Percentiles rank a stretch among this genome's conserved stretches.
Conservation (phyloP, 257 asterid species). For the Cinchona pubescens region DNA sequence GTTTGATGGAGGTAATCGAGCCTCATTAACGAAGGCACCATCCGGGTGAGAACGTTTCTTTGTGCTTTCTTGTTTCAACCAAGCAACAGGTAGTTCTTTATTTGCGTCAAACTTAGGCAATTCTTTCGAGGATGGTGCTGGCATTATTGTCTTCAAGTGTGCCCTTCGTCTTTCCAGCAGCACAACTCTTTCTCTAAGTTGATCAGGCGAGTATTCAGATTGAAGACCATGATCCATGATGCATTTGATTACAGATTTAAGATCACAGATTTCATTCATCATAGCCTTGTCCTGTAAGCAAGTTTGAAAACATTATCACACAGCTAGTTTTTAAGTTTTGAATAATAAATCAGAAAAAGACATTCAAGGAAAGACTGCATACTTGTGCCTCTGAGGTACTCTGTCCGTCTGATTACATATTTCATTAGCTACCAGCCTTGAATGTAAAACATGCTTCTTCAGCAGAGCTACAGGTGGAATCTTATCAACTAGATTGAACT, state of each 20-base stretch:
- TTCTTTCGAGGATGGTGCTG: background rate
- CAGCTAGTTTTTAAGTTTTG: background rate
- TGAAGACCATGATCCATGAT: conserved; percentile 21
- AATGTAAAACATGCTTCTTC: conserved; percentile 11
- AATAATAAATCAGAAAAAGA: background rate
- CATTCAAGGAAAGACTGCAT: background rate
- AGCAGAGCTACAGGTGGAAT: conserved; percentile 24
- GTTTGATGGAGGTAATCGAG: conserved; percentile 1
- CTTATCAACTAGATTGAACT: conserved; percentile 14
- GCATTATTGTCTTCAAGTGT: conserved; percentile 10
- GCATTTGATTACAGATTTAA: conserved; percentile 13
- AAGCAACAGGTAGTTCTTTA: background rate
- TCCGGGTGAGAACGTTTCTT: conserved; percentile 16
- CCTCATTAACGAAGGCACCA: background rate
- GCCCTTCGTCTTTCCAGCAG: conserved; percentile 8
- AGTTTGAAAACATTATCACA: background rate
- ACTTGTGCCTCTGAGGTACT: conserved; percentile 12
- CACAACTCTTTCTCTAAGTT: conserved; percentile 13
- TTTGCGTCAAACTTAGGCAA: background rate
- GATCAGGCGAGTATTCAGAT: conserved; percentile 20
- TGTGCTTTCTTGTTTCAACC: background rate
- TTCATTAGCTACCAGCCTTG: conserved; percentile 2
- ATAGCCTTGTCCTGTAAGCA: conserved; percentile 15
- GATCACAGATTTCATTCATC: conserved; percentile 9
- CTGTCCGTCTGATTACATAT: conserved; percentile 7